phyloP scores from a whole-genome alignment of 2,329 filamentous ascomycete genomes.

The Pyrenochaeta sp. region DNA sequence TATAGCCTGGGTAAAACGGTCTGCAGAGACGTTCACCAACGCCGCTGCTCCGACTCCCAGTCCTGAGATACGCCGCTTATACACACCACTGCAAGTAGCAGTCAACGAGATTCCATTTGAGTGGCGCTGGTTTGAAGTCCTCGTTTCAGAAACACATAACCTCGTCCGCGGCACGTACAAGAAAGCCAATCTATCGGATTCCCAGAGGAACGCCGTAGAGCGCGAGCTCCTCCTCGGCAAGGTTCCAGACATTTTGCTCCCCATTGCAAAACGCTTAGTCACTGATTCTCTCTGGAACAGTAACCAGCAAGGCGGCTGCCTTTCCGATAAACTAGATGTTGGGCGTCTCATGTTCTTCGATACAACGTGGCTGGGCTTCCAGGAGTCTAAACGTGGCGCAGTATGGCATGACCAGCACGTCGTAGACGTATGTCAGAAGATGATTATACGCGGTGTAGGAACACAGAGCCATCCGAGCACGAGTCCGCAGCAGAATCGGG shows the following conservation, averaged over 20 bases:
- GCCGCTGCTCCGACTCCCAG: slow-evolving; percentile 51
- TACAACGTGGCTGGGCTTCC: slow-evolving; percentile 73
- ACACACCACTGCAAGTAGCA: slow-evolving; percentile 49
- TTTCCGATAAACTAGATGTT: slow-evolving; percentile 69
- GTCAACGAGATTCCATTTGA: slow-evolving; percentile 54
- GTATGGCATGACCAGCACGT: slow-evolving; percentile 69
- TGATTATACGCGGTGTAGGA: slow-evolving; percentile 46
- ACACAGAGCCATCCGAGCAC: slow-evolving; percentile 31
- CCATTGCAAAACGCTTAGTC: slow-evolving; percentile 59
- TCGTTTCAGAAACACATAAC: slow-evolving; percentile 68
- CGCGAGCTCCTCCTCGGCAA: slow-evolving; percentile 61
- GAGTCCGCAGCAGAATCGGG: slow-evolving; percentile 10
- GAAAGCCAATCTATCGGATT: slow-evolving; percentile 53
- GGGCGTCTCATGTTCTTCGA: slow-evolving; percentile 77
- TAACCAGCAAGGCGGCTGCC: slow-evolving; percentile 48
- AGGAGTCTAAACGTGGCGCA: slow-evolving; percentile 65
- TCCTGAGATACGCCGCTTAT: slow-evolving; percentile 53
- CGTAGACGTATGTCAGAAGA: slow-evolving; percentile 65
- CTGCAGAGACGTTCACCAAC: slow-evolving; percentile 40
- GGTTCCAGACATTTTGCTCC: slow-evolving; percentile 61
- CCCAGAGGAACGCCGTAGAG: slow-evolving; percentile 59
- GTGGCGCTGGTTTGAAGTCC: slow-evolving; percentile 55
- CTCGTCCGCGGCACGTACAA: slow-evolving; percentile 69
- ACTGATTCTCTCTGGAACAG: slow-evolving; percentile 49
- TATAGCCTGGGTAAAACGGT: slow-evolving; percentile 41